Conservation (phyloP, 192 early-diverging fungal species). For the Coemansia sp. region DNA sequence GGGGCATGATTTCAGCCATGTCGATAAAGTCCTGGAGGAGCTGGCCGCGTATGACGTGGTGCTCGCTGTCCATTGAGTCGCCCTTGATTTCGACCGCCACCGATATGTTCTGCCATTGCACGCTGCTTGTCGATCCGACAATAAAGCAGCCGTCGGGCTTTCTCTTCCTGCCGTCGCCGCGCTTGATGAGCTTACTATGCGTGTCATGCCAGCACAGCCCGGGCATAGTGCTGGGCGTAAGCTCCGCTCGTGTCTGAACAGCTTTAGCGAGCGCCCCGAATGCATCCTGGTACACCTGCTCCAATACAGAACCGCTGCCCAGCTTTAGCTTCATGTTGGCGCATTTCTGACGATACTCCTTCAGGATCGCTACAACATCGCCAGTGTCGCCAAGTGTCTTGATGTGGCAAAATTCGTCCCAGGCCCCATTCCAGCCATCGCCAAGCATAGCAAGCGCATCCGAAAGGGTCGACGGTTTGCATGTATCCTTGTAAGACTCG, state of each 20-base stretch:
- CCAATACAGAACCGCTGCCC: not conserved
- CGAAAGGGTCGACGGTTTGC: too few relatives aligned
- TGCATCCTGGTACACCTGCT: not conserved
- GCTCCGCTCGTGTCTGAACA: not conserved
- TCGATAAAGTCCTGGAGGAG: conserved; percentile 1
- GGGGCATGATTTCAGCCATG: conserved; percentile 2
- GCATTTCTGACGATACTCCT: too few relatives aligned
- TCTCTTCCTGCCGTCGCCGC: not conserved
- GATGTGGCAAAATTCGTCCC: too few relatives aligned
- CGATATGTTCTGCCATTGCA: not conserved
- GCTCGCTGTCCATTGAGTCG: not conserved
- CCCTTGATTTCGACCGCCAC: not conserved
- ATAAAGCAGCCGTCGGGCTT: not conserved
- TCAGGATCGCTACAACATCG: too few relatives aligned
- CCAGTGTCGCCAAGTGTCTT: too few relatives aligned
- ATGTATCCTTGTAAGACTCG: too few relatives aligned
- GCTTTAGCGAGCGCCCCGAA: not conserved
- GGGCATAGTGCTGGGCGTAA: not conserved
- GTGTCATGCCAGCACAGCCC: not conserved
- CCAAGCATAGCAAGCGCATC: too few relatives aligned
- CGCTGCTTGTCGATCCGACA: not conserved
- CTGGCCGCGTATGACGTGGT: not conserved
- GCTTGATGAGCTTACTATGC: not conserved
- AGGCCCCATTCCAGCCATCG: too few relatives aligned
- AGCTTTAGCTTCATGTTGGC: too few relatives aligned